Evolutionary conservation across 768 basidiomycete genomes (phyloP), one percentile per base, ranked within the genome.

Genomic region (Ramaria sp.): DNA sequence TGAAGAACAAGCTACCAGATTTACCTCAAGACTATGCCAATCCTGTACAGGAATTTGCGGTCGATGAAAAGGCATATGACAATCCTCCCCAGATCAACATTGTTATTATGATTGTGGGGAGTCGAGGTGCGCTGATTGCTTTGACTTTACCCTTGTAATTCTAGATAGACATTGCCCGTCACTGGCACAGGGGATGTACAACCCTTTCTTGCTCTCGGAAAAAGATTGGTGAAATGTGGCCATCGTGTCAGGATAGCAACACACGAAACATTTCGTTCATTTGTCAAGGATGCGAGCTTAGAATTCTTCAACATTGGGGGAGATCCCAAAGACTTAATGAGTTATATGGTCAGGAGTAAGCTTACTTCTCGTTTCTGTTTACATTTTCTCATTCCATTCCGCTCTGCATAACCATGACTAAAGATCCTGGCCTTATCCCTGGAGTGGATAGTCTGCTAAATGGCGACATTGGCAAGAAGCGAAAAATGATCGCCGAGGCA

Each of bases 291-390:
- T 0, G 67, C 72, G 13, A 77, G 75, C 1, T 67, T 84, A 5
- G 82, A 83, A 58, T 84, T 81, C 65, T 83, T 76, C 62, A 72
- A 73, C 53, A 78, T 82, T 33, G 82, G 83, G 10, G 83, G 82
- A 1, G 73, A 81, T 65, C 83, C 82, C 0, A 75, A 78, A 51
- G 79, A 82, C 54, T 67, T 85, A 11, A 84, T 85, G 82, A 79
- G 79, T 47, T 85, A 82, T 60, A 84, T 85, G 83, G 83, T 85
- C 47, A 81, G 80, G 66, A 85, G 83, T 83, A 59, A 61, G 75
- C 11, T 13, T 31, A 30, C 46, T 30, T 48, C 22, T 37, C 24
- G 5, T 27, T 27, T 27, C 27, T 27, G 27, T 27, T 5, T 27
- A 27, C 27, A 27, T 27, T 27, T 27, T 37, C 30, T 56, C 24